Conservation (phyloP, 1,139 yeast genomes). For the Hyphopichia pseudoburtonii region DNA sequence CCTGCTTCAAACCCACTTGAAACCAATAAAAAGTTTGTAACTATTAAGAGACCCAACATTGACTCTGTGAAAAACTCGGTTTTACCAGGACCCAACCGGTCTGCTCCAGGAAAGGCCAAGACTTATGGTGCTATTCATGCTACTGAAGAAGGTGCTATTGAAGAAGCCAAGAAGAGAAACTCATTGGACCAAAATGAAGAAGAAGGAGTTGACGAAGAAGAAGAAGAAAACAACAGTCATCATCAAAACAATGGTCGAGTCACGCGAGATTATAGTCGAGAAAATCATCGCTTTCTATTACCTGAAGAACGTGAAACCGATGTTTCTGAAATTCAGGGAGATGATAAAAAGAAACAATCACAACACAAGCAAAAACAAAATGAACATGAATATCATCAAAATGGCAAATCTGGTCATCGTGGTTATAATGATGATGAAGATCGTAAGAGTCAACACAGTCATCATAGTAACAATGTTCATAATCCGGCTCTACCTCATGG, state of each 20-base stretch:
- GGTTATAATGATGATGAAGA: neutral
- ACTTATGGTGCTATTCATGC: conserved; percentile 44
- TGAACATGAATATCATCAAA: neutral
- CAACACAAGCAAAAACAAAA: neutral
- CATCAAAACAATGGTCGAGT: neutral
- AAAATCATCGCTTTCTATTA: conserved; percentile 19
- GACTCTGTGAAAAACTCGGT: conserved; percentile 25
- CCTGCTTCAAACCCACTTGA: conserved; percentile 81
- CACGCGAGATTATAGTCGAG: neutral
- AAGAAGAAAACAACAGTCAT: neutral
- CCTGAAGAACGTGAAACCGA: conserved; percentile 32
- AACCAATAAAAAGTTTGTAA: conserved; percentile 68
- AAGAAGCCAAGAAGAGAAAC: conserved; percentile 25
- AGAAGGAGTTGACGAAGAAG: neutral
- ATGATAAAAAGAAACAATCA: conserved; percentile 1
- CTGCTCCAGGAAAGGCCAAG: conserved; percentile 12
- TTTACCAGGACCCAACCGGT: conserved; percentile 22
- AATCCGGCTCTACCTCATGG: neutral
- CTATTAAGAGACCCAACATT: conserved; percentile 56
- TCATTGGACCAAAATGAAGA: neutral
- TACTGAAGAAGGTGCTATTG: conserved; percentile 53
- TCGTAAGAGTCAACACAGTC: neutral
- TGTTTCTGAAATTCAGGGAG: conserved; percentile 22
- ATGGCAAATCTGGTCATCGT: neutral
- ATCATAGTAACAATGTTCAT: neutral